phyloP scores from a whole-genome alignment of 139 green algal species.

The Yamagishiella unicocca region DNA sequence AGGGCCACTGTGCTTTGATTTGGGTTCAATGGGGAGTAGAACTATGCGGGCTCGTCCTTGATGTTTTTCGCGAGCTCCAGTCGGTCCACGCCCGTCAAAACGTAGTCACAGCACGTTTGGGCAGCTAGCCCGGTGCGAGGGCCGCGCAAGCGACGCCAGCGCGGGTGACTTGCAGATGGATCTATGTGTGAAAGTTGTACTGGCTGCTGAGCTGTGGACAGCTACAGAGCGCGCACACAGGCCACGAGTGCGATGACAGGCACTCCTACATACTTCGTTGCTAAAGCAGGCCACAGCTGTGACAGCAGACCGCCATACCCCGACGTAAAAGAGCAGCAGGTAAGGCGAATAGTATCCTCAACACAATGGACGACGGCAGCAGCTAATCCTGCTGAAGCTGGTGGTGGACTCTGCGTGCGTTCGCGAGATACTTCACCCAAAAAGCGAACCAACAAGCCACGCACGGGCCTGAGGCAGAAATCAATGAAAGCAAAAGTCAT shows the following conservation, averaged over 20 bases:
- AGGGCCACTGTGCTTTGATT: too few species aligned
- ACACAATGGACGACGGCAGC: neutral
- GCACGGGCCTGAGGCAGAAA: neutral
- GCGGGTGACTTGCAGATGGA: neutral
- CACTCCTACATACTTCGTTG: too few species aligned
- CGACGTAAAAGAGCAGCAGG: neutral
- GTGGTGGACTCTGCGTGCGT: neutral
- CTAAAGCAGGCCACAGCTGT: neutral
- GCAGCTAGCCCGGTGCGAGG: neutral
- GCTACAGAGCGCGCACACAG: too few species aligned
- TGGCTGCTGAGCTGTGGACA: neutral
- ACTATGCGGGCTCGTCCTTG: too few species aligned
- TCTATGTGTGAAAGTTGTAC: neutral
- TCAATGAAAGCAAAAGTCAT: neutral
- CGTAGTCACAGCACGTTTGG: neutral
- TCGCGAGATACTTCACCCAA: neutral
- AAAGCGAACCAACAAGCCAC: neutral
- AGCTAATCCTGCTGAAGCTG: neutral
- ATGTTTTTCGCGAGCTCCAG: too few species aligned
- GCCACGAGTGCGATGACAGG: too few species aligned
- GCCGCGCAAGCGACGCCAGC: neutral
- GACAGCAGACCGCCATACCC: neutral
- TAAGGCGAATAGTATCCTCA: too few species aligned
- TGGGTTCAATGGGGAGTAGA: too few species aligned
- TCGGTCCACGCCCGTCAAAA: too few species aligned